Base-by-base conservation (phyloP, 139 green algal species). In the Closterium sp. region DNA sequence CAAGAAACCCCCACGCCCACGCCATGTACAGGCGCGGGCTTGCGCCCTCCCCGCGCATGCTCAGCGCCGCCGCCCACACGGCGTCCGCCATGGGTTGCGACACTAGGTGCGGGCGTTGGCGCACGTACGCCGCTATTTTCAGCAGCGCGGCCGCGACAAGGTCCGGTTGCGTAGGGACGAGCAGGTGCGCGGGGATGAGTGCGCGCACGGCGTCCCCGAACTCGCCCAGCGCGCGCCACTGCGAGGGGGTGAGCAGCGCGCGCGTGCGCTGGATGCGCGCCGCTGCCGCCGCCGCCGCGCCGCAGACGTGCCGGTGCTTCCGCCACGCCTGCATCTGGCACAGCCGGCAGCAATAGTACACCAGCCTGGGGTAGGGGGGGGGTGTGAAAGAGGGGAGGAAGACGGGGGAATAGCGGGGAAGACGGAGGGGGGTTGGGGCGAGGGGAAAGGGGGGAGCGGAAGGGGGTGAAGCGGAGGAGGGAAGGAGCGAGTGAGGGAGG, bases 241-340 rank as follows among this genome's bases (percentile, higher is more conserved):
- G 90, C 50, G 90, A 91, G 22, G 90, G 90, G 21, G 90, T 85
- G n/a, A 93, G 50, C 17, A 73, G 88, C 27, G 42, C 29, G 9
- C 34, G 88, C 34, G 31, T 86, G 21, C 85, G 85, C 24, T 91
- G 30, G 27, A 90, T 91, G 22, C 90, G 85, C 27, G 11, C 11
- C 31, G 90, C 30, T 24, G 90, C 90, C 17, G 90, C 90, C 29
- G 90, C 70, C 13, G 90, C 90, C 3, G 90, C 90, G 17, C 90
- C 90, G 28, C 90, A 93, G 11, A 93, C 90, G 88, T 93, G 90
- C 22, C 90, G 86, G 31, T 93, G 90, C 31, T 93, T 93, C 27
- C 90, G 79, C 90, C 90, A 93, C 31, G 90, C 90, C 70, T 90
- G 85, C 90, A 93, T 93, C 70, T 93, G 90, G 30, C 90, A 93